Evolutionary conservation across 352 stramenopile species (phyloP).

Genomic region (Globisporangium canariense): DNA sequence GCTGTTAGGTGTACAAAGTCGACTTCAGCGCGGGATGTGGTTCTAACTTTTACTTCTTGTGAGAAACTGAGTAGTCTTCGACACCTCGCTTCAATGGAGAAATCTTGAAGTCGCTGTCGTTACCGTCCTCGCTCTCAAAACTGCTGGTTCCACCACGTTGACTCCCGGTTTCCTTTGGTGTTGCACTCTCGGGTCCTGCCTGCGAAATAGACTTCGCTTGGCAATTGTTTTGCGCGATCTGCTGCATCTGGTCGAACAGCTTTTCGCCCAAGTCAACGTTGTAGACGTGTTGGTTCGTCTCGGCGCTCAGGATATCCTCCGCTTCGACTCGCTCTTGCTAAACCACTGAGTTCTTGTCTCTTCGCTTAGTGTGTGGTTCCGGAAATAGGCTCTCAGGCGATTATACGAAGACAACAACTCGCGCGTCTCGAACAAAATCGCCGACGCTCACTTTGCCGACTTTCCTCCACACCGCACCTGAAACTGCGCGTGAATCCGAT

Average conservation of each 20-base stretch:
- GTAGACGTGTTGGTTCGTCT: neutral
- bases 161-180: neutral
- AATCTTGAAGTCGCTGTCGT: neutral
- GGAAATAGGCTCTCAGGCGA: neutral
- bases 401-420: neutral
- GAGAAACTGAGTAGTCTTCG: neutral
- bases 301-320: neutral
- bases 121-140: neutral
- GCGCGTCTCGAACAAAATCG: neutral
- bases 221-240: neutral
- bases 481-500: conserved; percentile 1
- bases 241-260: neutral
- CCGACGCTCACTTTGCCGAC: neutral
- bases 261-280: neutral
- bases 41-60: neutral
- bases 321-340: neutral
- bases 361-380: neutral
- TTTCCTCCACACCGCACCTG: neutral
- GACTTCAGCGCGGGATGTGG: neutral
- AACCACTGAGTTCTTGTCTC: neutral
- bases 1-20: neutral
- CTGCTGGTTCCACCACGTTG: neutral
- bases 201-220: neutral
- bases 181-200: neutral
- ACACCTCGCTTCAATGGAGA: neutral